phyloP scores from a whole-genome alignment of 2,329 filamentous ascomycete species.

The Fusarium buharicum region DNA sequence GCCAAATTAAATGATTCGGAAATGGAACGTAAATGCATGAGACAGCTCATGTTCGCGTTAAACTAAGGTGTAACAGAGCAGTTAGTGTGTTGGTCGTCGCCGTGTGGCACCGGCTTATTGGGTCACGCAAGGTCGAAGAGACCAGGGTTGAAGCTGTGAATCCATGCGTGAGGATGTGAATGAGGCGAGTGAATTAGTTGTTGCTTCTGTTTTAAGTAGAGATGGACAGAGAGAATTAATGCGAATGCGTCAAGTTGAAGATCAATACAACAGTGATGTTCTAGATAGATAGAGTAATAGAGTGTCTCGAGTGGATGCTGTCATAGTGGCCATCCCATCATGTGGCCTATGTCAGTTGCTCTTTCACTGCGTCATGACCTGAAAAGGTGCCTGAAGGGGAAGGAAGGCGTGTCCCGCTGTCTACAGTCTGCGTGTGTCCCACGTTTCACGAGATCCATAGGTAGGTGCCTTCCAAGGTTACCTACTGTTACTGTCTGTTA shows the following conservation, averaged over 20 bases:
- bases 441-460: conserved; percentile 10
- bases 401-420: too few species aligned
- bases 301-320: conserved; percentile 26
- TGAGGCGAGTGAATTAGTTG: conserved; percentile 20
- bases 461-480: too few species aligned
- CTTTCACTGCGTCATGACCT: conserved; percentile 37
- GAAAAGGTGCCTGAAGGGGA: conserved; percentile 30
- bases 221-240: background rate
- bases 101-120: conserved; percentile 47
- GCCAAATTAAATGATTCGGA: conserved; percentile 37
- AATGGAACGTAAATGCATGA: conserved; percentile 27
- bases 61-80: conserved; percentile 22
- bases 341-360: conserved; percentile 27
- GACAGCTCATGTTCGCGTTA: conserved; percentile 19
- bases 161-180: conserved; percentile 28
- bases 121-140: conserved; percentile 30
- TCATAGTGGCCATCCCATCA: conserved; percentile 26
- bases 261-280: background rate
- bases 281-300: too few species aligned
- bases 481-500: conserved; percentile 6
- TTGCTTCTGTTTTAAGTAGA: conserved; percentile 9
- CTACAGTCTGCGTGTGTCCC: conserved; percentile 5
- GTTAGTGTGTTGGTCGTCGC: conserved; percentile 36
- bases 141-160: conserved; percentile 30
- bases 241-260: background rate